phyloP scores from a whole-genome alignment of 208 protist genomes.

The Kentomonas sorsogonicus region DNA sequence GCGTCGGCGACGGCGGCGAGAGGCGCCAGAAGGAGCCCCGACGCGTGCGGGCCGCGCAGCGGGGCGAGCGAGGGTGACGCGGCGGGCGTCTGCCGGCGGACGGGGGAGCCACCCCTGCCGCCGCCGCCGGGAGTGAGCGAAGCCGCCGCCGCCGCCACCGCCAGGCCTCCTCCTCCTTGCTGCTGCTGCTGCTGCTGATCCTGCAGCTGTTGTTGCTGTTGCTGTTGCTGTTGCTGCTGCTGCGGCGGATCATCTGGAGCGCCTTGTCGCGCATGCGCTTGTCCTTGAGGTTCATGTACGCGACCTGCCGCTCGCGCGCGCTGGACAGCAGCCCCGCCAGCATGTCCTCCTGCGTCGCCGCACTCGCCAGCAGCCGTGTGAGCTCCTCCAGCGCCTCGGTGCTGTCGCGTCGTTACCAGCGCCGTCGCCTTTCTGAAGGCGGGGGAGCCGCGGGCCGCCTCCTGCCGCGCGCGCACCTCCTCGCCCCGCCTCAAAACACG shows the following conservation, averaged over 20 bases:
- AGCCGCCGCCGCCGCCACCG: background rate
- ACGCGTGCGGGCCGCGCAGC: background rate
- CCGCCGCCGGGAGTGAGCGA: slow-evolving; percentile 1
- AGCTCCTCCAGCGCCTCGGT: slow-evolving; percentile 50
- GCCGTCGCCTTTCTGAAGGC: too few relatives aligned
- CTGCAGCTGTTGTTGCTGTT: slow-evolving; percentile 18
- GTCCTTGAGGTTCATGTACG: slow-evolving; percentile 9
- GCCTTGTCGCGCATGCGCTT: too few relatives aligned
- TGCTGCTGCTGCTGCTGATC: slow-evolving; percentile 9
- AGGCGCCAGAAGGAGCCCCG: too few relatives aligned
- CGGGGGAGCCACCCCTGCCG: background rate
- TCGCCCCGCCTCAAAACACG: background rate
- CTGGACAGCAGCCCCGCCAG: slow-evolving; percentile 44
- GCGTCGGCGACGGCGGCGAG: background rate
- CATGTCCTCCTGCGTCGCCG: slow-evolving; percentile 47
- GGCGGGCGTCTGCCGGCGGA: too few relatives aligned
- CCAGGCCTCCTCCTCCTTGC: background rate
- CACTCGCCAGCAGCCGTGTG: slow-evolving; percentile 39
- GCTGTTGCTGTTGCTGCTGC: slow-evolving; percentile 22
- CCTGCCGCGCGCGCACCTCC: background rate
- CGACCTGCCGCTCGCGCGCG: slow-evolving; percentile 28
- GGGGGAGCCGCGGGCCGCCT: background rate
- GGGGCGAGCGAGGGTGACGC: background rate
- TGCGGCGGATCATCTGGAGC: too few relatives aligned
- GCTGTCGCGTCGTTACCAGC: too few relatives aligned